A percentile compares a stretch with the other conserved stretches of the same genome.
Conservation (phyloP, 2,329 filamentous ascomycete genomes). For the Macrophomina pseudophaseolina region DNA sequence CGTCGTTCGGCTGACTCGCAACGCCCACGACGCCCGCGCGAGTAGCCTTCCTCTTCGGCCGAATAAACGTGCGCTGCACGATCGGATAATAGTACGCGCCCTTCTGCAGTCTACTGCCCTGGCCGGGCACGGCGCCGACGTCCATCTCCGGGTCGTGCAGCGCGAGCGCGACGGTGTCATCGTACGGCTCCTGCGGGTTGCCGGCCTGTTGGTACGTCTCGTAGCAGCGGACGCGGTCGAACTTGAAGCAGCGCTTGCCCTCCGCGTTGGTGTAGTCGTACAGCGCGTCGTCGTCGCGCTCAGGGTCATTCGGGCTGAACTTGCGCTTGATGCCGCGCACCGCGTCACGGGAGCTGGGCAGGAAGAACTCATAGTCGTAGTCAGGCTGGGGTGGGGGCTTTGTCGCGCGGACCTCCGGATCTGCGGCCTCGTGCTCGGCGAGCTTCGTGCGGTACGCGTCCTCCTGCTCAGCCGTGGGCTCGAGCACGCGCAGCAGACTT, state of each 20-base stretch:
- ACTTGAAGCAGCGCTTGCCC: constrained; percentile 54
- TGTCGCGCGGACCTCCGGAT: constrained; percentile 43
- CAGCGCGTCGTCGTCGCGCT: constrained; percentile 51
- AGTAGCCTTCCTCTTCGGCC: constrained; percentile 54
- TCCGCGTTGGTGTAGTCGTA: constrained; percentile 50
- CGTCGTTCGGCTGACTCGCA: constrained; percentile 41
- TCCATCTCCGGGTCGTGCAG: constrained; percentile 58
- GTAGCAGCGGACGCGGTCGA: constrained; percentile 64
- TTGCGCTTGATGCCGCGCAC: constrained; percentile 61
- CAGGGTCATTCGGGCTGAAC: constrained; percentile 61
- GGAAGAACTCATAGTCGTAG: constrained; percentile 65
- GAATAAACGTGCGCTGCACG: constrained; percentile 59
- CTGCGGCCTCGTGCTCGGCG: constrained; percentile 48
- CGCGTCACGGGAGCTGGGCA: constrained; percentile 56
- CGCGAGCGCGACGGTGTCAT: constrained; percentile 61
- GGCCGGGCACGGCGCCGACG: constrained; percentile 26
- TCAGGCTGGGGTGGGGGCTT: constrained; percentile 58
- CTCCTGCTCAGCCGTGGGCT: constrained; percentile 55
- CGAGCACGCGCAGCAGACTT: constrained; percentile 56
- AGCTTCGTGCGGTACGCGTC: constrained; percentile 35
- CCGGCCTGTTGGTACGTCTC: constrained; percentile 61
- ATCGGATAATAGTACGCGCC: constrained; percentile 69
- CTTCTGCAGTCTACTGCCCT: constrained; percentile 47
- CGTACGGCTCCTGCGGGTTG: constrained; percentile 58
- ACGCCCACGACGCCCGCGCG: constrained; percentile 46